Evolutionary conservation across 2,329 filamentous ascomycete species (phyloP).

Genomic region (Ceratocystis cacaofunesta): DNA sequence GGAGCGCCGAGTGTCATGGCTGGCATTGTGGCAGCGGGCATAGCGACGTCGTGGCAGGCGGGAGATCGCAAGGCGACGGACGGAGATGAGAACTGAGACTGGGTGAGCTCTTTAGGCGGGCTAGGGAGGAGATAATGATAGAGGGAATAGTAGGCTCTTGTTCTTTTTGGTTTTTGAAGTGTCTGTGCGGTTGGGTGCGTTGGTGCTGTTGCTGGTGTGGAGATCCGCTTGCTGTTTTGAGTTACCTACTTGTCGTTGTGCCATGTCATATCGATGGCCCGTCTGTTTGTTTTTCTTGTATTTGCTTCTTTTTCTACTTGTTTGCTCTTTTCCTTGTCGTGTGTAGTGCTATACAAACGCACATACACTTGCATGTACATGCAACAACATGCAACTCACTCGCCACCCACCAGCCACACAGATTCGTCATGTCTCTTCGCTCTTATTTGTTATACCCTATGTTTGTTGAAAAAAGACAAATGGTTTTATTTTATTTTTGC

Average conservation of each 20-base stretch:
- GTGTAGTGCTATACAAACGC: too few species aligned
- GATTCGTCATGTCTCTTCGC: too few species aligned
- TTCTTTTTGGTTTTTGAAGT: background rate
- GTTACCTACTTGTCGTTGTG: background rate
- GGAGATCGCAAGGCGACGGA: constrained; percentile 34
- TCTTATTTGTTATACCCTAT: too few species aligned
- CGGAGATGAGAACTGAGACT: constrained; percentile 18
- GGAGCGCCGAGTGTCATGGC: constrained; percentile 67
- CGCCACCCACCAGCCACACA: too few species aligned
- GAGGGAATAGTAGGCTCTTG: background rate
- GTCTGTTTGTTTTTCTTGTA: background rate
- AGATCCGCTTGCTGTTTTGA: too few species aligned
- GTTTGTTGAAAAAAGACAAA: too few species aligned
- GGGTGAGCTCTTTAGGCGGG: too few species aligned
- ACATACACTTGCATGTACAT: too few species aligned
- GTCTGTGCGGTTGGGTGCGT: background rate
- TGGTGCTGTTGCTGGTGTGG: background rate
- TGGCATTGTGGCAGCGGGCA: constrained; percentile 63
- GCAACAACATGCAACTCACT: too few species aligned
- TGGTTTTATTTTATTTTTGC: too few species aligned
- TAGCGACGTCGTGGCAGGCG: constrained; percentile 64
- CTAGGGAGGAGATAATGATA: too few species aligned
- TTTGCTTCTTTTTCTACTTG: background rate
- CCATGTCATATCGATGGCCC: background rate
- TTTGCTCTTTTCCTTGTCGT: background rate